Evolutionary conservation across 331 rosid genomes (phyloP), one percentile per base, ranked within the genome.

Genomic region (Saraca asoca): DNA sequence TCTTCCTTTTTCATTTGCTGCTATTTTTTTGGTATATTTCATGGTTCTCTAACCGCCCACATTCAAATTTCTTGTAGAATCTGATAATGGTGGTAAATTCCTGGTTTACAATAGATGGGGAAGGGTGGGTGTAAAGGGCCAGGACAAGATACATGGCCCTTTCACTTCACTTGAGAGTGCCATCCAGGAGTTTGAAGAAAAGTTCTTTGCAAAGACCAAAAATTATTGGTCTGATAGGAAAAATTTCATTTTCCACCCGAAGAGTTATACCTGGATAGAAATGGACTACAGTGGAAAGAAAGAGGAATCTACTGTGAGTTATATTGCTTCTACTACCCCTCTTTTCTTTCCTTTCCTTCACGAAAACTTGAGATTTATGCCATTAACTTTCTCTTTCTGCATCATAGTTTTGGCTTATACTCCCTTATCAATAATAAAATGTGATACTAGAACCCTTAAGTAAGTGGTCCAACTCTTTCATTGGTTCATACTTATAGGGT

Each of bases 71-170:
- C 41, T 13, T 62, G 82, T 91, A 90, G 98, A 94, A 86, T 88
- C 89, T 42, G 95, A 94, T 77, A 85, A 16, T 78, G 91, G 96
- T 33, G 72, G 87, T 41, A 71, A 74, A 56, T 86, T 79, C 81
- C 85, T 94, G 83, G 82, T 94, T 75, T 94, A 86, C 83, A 68
- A 75, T 71, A 88, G 98, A 77, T 94, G 98, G 96, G 98, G 97
- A 76, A 90, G 98, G 73, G 95, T 93, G 18, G 97, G 98, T 29
- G 64, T 90, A 54, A 90, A 88, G 83, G 98, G 97, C 49, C 98
- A 90, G 71, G 77, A 83, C 84, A 83, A 78, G 78, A 12, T 85
- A 72, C 79, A 59, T 5, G 98, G 97, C 56, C 91, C 97, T 65
- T 86, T 74, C 70, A 33, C 79, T 38, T 81, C 88, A 57, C 34